phyloP scores from a whole-genome alignment of 176 grass and related monocot species.

The Eremochloa ophiuroides region DNA sequence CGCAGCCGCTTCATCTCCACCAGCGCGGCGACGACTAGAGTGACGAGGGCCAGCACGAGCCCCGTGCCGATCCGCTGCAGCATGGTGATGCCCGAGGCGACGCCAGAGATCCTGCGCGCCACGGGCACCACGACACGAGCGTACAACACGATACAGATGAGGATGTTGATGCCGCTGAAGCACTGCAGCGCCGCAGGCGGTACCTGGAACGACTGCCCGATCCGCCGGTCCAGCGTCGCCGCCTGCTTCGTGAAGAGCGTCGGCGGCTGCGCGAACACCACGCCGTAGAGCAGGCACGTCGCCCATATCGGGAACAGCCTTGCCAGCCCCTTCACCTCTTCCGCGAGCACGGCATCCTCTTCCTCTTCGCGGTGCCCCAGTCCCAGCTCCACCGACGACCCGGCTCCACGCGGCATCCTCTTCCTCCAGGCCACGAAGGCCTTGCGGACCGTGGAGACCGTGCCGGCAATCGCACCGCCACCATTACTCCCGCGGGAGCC shows the following conservation, averaged over 20 bases:
- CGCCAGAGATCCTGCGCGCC: constrained; percentile 1
- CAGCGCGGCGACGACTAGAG: constrained; percentile 25
- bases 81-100: constrained; percentile 42
- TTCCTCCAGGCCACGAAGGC: neutral
- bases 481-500: neutral
- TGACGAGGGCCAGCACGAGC: constrained; percentile 12
- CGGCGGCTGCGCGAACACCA: constrained; percentile 27
- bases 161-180: constrained; percentile 29
- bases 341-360: neutral
- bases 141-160: constrained; percentile 34
- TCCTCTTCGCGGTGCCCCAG: too few relatives aligned
- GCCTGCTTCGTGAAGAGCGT: constrained; percentile 60
- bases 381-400: neutral
- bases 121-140: constrained; percentile 47
- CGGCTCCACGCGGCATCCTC: neutral
- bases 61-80: constrained; percentile 56
- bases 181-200: constrained; percentile 44
- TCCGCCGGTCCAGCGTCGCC: constrained; percentile 30
- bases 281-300: constrained; percentile 35
- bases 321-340: constrained; percentile 18
- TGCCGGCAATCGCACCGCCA: neutral
- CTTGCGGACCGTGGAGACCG: neutral
- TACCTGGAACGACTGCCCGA: constrained; percentile 14
- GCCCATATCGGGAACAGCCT: constrained; percentile 43
- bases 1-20: constrained; percentile 52